Percentiles rank a stretch among this genome's conserved stretches.
These are phyloP conservation scores for Sugiyamaella paludigena DNA, from an alignment of 1,139 yeast species.

Conservation along the genomic window DNA sequence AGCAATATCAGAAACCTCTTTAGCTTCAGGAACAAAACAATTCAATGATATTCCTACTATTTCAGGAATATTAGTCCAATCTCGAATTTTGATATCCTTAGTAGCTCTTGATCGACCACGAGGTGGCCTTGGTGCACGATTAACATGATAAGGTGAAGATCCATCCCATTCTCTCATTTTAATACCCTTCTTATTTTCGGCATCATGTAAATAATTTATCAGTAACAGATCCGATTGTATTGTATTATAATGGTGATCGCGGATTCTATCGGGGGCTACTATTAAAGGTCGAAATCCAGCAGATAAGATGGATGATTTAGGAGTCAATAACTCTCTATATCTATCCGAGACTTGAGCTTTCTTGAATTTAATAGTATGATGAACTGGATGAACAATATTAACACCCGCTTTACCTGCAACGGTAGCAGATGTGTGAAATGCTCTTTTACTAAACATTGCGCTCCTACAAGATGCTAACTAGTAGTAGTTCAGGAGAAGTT, in stretches of 20 bases:
- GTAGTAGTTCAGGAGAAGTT: background rate
- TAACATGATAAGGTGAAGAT: conserved; percentile 83
- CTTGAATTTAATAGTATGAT: conserved; percentile 74
- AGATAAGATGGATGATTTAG: conserved; percentile 50
- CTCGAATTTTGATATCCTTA: conserved; percentile 67
- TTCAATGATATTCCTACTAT: conserved; percentile 66
- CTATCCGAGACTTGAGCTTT: conserved; percentile 60
- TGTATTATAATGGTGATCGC: conserved; percentile 71
- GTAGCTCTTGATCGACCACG: conserved; percentile 51
- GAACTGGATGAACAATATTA: conserved; percentile 84
- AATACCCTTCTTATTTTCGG: conserved; percentile 53
- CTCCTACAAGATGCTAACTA: too few relatives aligned
- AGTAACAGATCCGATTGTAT: conserved; percentile 74
- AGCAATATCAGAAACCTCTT: conserved; percentile 68
- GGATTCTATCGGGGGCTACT: conserved; percentile 75
- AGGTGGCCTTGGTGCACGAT: conserved; percentile 57
- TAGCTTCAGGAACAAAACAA: conserved; percentile 74
- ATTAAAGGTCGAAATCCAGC: conserved; percentile 73
- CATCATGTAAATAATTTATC: conserved; percentile 70
- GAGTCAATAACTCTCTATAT: conserved; percentile 62
- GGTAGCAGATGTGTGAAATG: conserved; percentile 12
- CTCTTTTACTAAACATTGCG: background rate
- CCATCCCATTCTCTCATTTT: conserved; percentile 86
- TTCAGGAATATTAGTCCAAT: conserved; percentile 66
- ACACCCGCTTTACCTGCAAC: conserved; percentile 51